These are phyloP conservation scores for Colletotrichum magnum DNA, from an alignment of 2,329 filamentous ascomycete species.

Conservation along the genomic window DNA sequence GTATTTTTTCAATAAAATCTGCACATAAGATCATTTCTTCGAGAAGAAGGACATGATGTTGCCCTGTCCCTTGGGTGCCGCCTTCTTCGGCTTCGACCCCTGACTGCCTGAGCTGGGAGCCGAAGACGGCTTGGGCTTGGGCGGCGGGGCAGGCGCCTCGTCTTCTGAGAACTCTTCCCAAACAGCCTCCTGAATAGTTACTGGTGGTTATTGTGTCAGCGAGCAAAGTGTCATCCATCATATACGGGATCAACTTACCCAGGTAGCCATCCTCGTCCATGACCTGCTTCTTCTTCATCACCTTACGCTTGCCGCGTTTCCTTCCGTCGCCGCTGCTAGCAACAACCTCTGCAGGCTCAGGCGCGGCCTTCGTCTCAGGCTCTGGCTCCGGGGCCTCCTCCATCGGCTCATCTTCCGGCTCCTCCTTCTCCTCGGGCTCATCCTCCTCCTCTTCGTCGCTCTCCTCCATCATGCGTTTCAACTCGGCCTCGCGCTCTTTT, in stretches of 20 bases:
- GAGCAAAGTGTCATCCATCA: not conserved
- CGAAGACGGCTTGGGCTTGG: conserved; percentile 64
- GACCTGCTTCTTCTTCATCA: conserved; percentile 89
- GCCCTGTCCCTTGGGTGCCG: conserved; percentile 75
- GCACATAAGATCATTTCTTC: conserved; percentile 72
- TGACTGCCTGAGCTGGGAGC: conserved; percentile 62
- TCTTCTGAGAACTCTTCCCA: conserved; percentile 98
- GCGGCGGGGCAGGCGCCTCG: conserved; percentile 71
- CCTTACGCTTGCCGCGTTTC: conserved; percentile 80
- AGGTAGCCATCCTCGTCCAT: conserved; percentile 93
- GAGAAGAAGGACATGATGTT: conserved; percentile 94
- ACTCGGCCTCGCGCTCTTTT: conserved; percentile 75
- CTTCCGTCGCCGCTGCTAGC: conserved; percentile 71
- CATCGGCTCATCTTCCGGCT: conserved; percentile 56
- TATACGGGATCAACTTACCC: conserved; percentile 66
- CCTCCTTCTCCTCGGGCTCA: conserved; percentile 63
- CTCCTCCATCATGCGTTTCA: conserved; percentile 84
- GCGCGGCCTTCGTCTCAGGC: conserved; percentile 52
- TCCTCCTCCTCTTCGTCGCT: conserved; percentile 73
- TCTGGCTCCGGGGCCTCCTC: conserved; percentile 57
- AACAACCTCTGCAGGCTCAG: conserved; percentile 66
- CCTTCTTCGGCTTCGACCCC: conserved; percentile 67
- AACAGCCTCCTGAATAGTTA: conserved; percentile 85
- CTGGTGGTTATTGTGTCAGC: conserved; percentile 58
- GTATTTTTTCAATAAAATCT: not conserved